Evolutionary conservation across 2,329 filamentous ascomycete species (phyloP), one percentile per base, ranked within the genome.

Genomic region (Mollisiaceae sp.): DNA sequence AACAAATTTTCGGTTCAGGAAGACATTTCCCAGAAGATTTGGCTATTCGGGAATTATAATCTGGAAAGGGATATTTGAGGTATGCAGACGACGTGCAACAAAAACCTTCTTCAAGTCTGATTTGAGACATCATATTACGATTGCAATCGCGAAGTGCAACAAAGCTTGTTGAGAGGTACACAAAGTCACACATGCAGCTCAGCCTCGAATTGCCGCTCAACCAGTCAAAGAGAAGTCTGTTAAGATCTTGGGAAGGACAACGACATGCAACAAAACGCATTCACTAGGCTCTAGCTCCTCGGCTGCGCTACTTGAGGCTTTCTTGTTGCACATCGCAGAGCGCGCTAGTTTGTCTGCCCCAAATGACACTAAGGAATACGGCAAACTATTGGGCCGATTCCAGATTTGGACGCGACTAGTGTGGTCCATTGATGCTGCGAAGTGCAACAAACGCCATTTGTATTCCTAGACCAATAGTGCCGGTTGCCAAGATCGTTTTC

Each of bases 71-170:
- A 50, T 50, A 50, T 24, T 50, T 50, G n/a, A 50, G 45, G 45
- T 24, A 50, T 50, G 45, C 22, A 20, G 45, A 50, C n/a, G 45
- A 50, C 12, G 45, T 50, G 45, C n/a, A 50, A 50, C 45, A 14
- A n/a, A 50, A 20, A 32, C 6, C 27, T 32, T 32, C 27, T 32
- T 3, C 27, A 32, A 32, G 27, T 6, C 27, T 32, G 3, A 32
- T 32, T 32, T 32, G 27, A 43, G 41, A 43, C 41, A 43, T 43
- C 41, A n/a, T 43, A 8, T 18, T 15, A 43, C 24, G n/a, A 11
- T 24, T 22, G 6, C 45, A 50, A 8, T n/a, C 24, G 45, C 20
- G 8, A 50, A 14, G 45, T 22, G 8, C n/a, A 50, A 22, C 12
- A 8, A 50, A 22, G n/a, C 27, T 3, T 3, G 27, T 3, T 32